Evolutionary conservation across 345 rosid species (phyloP), one percentile per base, ranked within the genome.

Genomic region (Populus deltoides): DNA sequence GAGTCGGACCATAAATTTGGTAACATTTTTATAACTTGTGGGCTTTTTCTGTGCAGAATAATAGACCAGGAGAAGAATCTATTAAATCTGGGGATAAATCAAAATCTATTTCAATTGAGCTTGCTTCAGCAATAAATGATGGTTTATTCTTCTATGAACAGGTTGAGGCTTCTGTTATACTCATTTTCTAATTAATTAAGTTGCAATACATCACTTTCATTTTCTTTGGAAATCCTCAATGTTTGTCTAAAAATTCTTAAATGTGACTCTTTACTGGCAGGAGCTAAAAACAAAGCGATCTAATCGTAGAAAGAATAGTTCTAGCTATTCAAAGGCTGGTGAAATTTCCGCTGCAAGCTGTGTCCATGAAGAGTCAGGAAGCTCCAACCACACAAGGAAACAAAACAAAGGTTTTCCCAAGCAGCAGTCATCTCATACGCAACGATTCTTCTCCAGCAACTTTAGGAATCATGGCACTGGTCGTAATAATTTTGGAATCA

Each of bases 141-240:
- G 99, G 99, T 72, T 97, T 96, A 78, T 89, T 88, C 86, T 96
- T 85, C 86, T 96, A 83, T 81, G 99, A 96, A 83, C 98, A 96
- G 97, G 99, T 96, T 74, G 31, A 73, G 65, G 24, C 71, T 70
- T 35, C 57, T 78, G 17, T 68, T n/a, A 39, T 71, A 15, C 3
- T 27, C 27, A 51, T 71, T 75, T 3, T 65, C 47, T 13, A 11
- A 25, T n/a, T 33, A 22, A 7, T 63, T 27, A 57, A 70, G 79
- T 76, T 79, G 62, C 66, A 15, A 11, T 49, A 45, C 15, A 36
- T 70, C 49, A 49, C 15, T 70, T 13, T 69, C 70, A 16, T 55
- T 71, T 53, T 41, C 36, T 38, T 35, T 75, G 53, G 45, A 68
- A 65, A 31, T 69, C 35, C 45, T 43, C 59, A 1, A 53, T 55